A percentile compares a stretch with the other conserved stretches of the same genome.
These are phyloP conservation scores for Fusarium haematococcum DNA, from an alignment of 2,329 filamentous ascomycete genomes.

Conservation along the genomic window DNA sequence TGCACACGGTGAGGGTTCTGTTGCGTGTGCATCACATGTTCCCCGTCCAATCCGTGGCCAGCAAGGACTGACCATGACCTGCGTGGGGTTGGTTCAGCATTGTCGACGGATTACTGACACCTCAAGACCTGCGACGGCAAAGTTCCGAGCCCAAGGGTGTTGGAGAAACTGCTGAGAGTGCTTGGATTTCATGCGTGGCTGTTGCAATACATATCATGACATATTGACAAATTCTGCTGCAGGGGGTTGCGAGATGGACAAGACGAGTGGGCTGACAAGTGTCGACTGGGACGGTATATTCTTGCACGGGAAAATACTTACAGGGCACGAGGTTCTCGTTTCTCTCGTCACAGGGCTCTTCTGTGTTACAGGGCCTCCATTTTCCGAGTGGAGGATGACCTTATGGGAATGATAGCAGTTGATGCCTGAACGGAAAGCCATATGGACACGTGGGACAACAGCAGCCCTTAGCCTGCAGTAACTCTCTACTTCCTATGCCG, in stretches of 20 bases:
- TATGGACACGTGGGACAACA: not conserved
- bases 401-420: not conserved
- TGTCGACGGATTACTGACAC: not conserved
- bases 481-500: not conserved
- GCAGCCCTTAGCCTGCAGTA: not conserved
- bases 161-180: not conserved
- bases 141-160: not conserved
- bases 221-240: constrained; percentile 3
- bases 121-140: not conserved
- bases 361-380: not conserved
- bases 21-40: constrained; percentile 6
- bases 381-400: not conserved
- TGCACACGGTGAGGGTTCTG: not conserved
- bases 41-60: not conserved
- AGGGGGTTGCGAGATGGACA: not conserved
- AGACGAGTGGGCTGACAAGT: not conserved
- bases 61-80: not conserved
- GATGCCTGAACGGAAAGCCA: not conserved
- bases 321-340: not conserved
- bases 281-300: not conserved
- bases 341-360: not conserved
- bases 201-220: not conserved
- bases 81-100: not conserved
- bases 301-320: not conserved
- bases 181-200: constrained; percentile 1